Percentiles rank a stretch among this genome's conserved stretches.
phyloP scores from a whole-genome alignment of 768 basidiomycete genomes.

The Pleurotus platypus region DNA sequence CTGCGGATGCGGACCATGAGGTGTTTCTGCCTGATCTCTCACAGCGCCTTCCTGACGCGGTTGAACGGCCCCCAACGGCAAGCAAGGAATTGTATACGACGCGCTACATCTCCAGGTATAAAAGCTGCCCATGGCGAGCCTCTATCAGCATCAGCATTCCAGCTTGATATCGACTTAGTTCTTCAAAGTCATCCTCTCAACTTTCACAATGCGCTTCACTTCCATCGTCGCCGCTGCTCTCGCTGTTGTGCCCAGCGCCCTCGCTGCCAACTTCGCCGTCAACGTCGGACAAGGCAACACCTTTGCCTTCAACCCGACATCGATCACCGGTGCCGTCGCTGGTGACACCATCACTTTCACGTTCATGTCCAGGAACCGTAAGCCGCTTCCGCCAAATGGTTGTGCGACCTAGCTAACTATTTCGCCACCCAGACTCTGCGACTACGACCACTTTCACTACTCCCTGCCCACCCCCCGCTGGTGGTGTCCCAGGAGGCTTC shows the following conservation, averaged over 20 bases:
- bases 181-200: background rate
- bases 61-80: background rate
- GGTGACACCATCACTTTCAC: slow-evolving; percentile 6
- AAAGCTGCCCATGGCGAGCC: background rate
- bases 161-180: background rate
- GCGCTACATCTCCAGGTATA: background rate
- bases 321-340: slow-evolving; percentile 3
- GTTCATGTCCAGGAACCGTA: slow-evolving; percentile 4
- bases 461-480: background rate
- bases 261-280: background rate
- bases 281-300: slow-evolving; percentile 7
- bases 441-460: background rate
- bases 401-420: background rate
- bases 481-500: background rate
- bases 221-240: slow-evolving; percentile 4
- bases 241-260: background rate
- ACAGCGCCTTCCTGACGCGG: background rate
- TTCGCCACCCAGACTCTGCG: background rate
- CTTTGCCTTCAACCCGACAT: slow-evolving; percentile 5
- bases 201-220: slow-evolving; percentile 2
- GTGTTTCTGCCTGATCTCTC: background rate
- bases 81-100: background rate
- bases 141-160: background rate
- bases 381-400: background rate
- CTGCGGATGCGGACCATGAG: background rate